Base-by-base conservation (phyloP, 345 rosid species). In the Schrenkiella parvula region DNA sequence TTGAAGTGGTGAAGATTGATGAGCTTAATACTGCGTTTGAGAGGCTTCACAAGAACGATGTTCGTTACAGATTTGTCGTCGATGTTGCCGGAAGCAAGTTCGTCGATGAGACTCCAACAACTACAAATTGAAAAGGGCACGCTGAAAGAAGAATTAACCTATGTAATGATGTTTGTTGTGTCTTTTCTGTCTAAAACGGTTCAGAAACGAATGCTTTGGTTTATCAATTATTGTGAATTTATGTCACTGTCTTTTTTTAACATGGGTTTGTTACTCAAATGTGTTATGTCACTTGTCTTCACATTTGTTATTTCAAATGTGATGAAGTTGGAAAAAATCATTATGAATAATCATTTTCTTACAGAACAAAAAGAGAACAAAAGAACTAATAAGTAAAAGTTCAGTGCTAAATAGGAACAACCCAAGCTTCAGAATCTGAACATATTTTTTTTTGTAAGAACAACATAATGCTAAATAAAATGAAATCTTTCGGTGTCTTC, bases 31-130 rank as follows among this genome's bases (percentile, higher is more conserved):
- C 74, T 53, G 90, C 91, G 5, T 80, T 86, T 65, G 84, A 86
- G 72, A 81, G 89, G 76, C 84, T 85, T 67, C 85, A 75, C 73
- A 84, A 57, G 84, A 91, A 87, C 62, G 96, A 87, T 63, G 88
- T 80, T 4, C 80, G 87, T 63, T 80, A 82, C 34, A 80, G 91
- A 74, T 86, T 89, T 53, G 89, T 86, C 46, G 77, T 82, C 35
- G 91, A 87, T 39, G 82, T 80, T 25, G 89, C 84, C 0, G 84
- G 88, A 43, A 82, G 88, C 75, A 81, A 83, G n/a, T 60, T 78
- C 4, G 76, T 52, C 6, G 74, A 80, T n/a, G 69, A 68, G 41
- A 56, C 64, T 34, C 50, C 74, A 26, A 44, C 69, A 42, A 39
- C 53, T 29, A 5, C 70, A 57, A 54, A 64, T 18, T 64, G 59